Base-by-base conservation (phyloP, 805 yeast genomes). In the Sporopachydermia quercuum region DNA sequence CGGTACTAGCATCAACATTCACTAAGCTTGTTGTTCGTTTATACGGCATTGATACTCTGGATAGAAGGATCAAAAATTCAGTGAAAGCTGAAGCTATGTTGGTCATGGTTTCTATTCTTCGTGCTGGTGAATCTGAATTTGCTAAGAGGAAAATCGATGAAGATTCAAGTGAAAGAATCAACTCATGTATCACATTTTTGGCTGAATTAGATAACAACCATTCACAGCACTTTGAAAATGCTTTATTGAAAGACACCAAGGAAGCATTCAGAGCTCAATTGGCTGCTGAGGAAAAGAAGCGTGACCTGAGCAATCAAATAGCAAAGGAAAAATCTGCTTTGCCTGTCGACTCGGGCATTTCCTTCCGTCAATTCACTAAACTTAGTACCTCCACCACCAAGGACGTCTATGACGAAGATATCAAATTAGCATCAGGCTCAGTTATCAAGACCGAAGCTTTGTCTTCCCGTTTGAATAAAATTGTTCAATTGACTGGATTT, bases 401-500 rank as follows among this genome's bases (percentile, higher is more conserved):
- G 30, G 76, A 70, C 39, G 65, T 64, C 17, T 62, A 64, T 43
- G 73, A 69, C 39, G 78, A 76, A 47, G 91, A 82, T 50, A 56
- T 78, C 37, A 56, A 67, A 6, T 65, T 72, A 42, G 80, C 82
- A 3, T 57, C 71, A 3, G 54, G 54, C 4, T 60, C 68, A 4
- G 71, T 67, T 27, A 62, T 67, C 18, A 62, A 66, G 19, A 57
- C 68, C 4, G 71, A 68, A 47, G 66, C 75, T 37, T 62, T 77
- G 45, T 66, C 82, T 4, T 85, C 96, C 1, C 80, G 84, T 61
- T 70, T 91, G 53, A 80, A 76, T 58, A 86, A 84, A 58, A 82
- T 93, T 51, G 77, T 85, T 38, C 97, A 84, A 56, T 71, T 91
- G 49, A 89, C 98, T n/a, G 99, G 99, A 14, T 91, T 86, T 60